These are phyloP conservation scores for Tetrapisispora phaffii DNA, from an alignment of 805 yeast genomes.

Conservation along the genomic window DNA sequence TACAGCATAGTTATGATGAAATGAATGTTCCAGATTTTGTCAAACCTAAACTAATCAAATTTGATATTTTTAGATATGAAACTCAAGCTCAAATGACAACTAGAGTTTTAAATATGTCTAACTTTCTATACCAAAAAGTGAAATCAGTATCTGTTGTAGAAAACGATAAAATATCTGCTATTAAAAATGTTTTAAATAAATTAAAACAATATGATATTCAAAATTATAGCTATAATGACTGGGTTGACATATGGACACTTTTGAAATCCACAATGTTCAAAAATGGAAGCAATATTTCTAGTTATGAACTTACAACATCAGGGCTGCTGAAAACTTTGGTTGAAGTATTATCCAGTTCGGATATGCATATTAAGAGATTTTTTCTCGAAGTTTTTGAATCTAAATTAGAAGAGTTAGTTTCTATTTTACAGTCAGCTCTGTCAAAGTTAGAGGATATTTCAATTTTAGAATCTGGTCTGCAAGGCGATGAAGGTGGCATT, in stretches of 20 bases:
- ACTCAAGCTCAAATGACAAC: neutral
- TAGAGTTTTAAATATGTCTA: neutral
- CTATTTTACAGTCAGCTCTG: conserved; percentile 60
- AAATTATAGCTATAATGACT: neutral
- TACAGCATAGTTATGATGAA: conserved; percentile 25
- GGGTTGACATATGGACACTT: conserved; percentile 29
- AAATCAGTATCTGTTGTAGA: neutral
- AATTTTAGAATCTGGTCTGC: conserved; percentile 37
- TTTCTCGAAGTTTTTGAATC: conserved; percentile 33
- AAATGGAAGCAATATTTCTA: conserved; percentile 38
- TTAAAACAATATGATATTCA: conserved; percentile 13
- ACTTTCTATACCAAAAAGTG: neutral
- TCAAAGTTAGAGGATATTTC: conserved; percentile 68
- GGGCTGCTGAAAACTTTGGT: conserved; percentile 41
- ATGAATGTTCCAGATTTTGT: conserved; percentile 27
- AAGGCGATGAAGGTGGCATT: conserved; percentile 36
- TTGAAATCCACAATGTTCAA: conserved; percentile 31
- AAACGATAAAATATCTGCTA: conserved; percentile 6
- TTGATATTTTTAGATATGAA: conserved; percentile 11
- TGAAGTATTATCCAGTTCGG: conserved; percentile 16
- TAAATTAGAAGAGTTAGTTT: conserved; percentile 36
- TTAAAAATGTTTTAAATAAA: conserved; percentile 16
- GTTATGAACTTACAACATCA: conserved; percentile 66
- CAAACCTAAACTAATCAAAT: conserved; percentile 18
- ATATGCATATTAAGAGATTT: conserved; percentile 22